These are phyloP conservation scores for Neonectria punicea DNA, from an alignment of 2,329 filamentous ascomycete species.

Conservation along the genomic window DNA sequence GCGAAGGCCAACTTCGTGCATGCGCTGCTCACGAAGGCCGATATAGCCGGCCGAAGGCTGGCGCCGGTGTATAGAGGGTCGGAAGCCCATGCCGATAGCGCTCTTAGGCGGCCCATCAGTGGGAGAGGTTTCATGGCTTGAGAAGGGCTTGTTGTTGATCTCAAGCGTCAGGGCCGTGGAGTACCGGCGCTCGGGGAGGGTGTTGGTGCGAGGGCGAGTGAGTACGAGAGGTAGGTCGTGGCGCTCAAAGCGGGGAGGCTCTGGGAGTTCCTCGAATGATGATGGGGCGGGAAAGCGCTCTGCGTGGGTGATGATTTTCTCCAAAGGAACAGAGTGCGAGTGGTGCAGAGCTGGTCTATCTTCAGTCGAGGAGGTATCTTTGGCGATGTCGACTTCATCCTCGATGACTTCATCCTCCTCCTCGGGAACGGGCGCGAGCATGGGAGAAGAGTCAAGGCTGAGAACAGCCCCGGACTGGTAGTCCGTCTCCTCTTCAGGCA, in stretches of 20 bases:
- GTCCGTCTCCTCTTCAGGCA: constrained; percentile 19
- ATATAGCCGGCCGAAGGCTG: constrained; percentile 41
- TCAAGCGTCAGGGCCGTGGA: constrained; percentile 42
- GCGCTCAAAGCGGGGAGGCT: constrained; percentile 25
- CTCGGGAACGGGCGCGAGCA: constrained; percentile 38
- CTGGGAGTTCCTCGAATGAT: constrained; percentile 26
- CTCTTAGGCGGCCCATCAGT: constrained; percentile 36
- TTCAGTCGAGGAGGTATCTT: neutral
- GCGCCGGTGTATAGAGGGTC: constrained; percentile 32
- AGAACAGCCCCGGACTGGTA: constrained; percentile 10
- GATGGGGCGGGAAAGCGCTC: constrained; percentile 26
- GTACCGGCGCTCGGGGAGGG: constrained; percentile 40
- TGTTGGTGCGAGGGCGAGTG: constrained; percentile 32
- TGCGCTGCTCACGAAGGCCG: constrained; percentile 38
- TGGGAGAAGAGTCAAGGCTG: constrained; percentile 19
- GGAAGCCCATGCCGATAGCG: constrained; percentile 27
- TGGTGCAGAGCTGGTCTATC: constrained; percentile 26
- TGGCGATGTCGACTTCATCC: constrained; percentile 7
- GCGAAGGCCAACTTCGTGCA: constrained; percentile 42
- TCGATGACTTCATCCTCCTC: constrained; percentile 29
- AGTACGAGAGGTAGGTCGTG: constrained; percentile 29
- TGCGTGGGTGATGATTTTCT: constrained; percentile 27
- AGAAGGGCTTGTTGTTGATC: constrained; percentile 30
- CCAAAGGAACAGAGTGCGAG: constrained; percentile 32
- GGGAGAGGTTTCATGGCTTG: constrained; percentile 35